Percentiles rank a stretch among this genome's conserved stretches.
Evolutionary conservation across 169 alveolate genomes (phyloP).

Genomic region (Plasmodium relictum): DNA sequence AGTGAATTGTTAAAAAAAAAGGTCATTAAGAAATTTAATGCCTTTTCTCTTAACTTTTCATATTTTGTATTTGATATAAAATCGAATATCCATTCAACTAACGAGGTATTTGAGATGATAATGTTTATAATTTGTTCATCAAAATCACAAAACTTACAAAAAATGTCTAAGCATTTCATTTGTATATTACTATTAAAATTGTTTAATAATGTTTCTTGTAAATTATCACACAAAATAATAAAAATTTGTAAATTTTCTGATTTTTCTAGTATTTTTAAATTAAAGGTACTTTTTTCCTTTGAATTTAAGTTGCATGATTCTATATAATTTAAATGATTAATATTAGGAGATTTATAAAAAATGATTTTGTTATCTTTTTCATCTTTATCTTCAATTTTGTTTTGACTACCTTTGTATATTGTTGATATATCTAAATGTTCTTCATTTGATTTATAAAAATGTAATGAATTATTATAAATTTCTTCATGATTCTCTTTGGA

Average conservation of each 20-base stretch:
- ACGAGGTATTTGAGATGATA: conserved; percentile 49
- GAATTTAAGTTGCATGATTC: conserved; percentile 14
- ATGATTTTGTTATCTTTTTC: too few relatives aligned
- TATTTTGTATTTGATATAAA: conserved; percentile 63
- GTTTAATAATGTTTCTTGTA: conserved; percentile 73
- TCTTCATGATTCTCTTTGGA: too few relatives aligned
- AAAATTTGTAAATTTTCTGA: conserved; percentile 35
- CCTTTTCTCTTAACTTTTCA: conserved; percentile 70
- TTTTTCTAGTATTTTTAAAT: conserved; percentile 12
- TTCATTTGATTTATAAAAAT: too few relatives aligned
- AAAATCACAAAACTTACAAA: conserved; percentile 51
- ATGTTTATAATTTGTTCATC: conserved; percentile 61
- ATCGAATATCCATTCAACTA: conserved; percentile 73
- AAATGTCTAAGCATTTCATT: conserved; percentile 73
- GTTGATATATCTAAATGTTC: too few relatives aligned
- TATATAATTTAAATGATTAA: neutral
- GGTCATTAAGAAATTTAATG: conserved; percentile 51
- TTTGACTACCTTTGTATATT: too few relatives aligned
- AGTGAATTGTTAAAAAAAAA: conserved; percentile 72
- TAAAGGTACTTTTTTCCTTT: neutral
- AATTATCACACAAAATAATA: conserved; percentile 61
- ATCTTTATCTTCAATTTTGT: too few relatives aligned
- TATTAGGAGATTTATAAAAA: neutral
- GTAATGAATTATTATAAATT: too few relatives aligned
- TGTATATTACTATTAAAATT: conserved; percentile 68